Evolutionary conservation across 2,329 filamentous ascomycete genomes (phyloP).

Genomic region (Rhytidhysteron rufulum): DNA sequence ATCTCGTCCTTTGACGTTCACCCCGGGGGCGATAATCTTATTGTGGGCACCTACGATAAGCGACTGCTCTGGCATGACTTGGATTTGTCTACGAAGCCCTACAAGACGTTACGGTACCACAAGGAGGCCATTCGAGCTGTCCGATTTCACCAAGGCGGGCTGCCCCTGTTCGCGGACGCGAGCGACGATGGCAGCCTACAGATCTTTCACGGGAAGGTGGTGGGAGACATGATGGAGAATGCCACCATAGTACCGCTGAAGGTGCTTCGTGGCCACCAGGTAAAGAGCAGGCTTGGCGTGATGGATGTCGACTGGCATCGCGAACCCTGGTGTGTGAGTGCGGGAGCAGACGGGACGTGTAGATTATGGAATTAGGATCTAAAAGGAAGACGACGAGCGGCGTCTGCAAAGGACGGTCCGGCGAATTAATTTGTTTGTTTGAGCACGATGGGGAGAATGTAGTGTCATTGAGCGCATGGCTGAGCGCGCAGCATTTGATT

Average conservation of each 20-base stretch:
- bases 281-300: slow-evolving; percentile 81
- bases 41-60: slow-evolving; percentile 92
- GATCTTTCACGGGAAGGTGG: slow-evolving; percentile 95
- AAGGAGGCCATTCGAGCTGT: slow-evolving; percentile 85
- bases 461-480: too few relatives aligned
- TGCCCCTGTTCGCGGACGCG: slow-evolving; percentile 88
- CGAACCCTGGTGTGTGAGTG: slow-evolving; percentile 91
- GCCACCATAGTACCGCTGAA: slow-evolving; percentile 95
- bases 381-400: neutral
- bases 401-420: neutral
- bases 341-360: slow-evolving; percentile 89
- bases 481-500: too few relatives aligned
- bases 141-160: slow-evolving; percentile 72
- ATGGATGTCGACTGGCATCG: slow-evolving; percentile 95
- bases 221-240: slow-evolving; percentile 92
- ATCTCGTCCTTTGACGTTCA: slow-evolving; percentile 94
- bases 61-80: slow-evolving; percentile 95
- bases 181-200: slow-evolving; percentile 93
- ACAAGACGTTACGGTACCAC: slow-evolving; percentile 96
- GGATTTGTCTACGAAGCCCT: slow-evolving; percentile 83
- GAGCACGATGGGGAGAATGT: neutral
- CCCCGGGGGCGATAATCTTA: slow-evolving; percentile 86
- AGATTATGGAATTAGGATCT: slow-evolving; percentile 68
- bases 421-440: neutral
- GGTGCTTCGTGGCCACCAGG: slow-evolving; percentile 84